Evolutionary conservation across 2,329 filamentous ascomycete species (phyloP), one percentile per base, ranked within the genome.

Genomic region (Cordyceps sp.): DNA sequence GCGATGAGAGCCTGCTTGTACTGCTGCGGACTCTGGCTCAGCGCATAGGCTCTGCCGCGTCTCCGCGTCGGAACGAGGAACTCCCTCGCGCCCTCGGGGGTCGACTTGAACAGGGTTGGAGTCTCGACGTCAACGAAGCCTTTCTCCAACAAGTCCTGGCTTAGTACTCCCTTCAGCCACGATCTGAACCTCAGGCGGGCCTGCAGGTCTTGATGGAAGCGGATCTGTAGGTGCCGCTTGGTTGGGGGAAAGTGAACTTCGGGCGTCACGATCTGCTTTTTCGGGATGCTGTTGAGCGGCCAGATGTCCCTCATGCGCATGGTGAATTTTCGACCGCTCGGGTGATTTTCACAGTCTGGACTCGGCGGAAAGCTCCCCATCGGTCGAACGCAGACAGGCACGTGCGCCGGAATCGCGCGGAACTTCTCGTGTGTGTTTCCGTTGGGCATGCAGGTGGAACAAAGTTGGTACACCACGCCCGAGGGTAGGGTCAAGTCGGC

Each of bases 1-100:
- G 85, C 82, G 85, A 98, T 96, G 26, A 98, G 67, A 2, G 94
- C 82, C 58, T 98, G 90, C 58, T 98, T 98, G 51, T 96, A 98
- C 53, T 98, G 90, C 52, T 98, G 90, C 1, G 90, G 90, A 41
- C 88, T 96, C 52, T 98, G 92, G 0, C 86, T 86, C 15, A 98
- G 61, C 8, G 90, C 90, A 53, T 96, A 98, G 4, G 83, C 85
- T 37, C 75, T 60, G 0, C 83, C 84, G 2, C 64, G 66, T 23
- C 66, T 69, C 19, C 90, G 66, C 1, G 86, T 93, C 0, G 90
- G 90, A 5, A 98, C 88, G 6, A 98, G 54, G 39, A 98, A 98
- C 51, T 98, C 90, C 30, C 88, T 69, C 1, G 90, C 92, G 1
- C 90, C 90, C 57, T 98, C 90, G 0, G 90, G 84, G 0, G 90